Evolutionary conservation across 2,329 filamentous ascomycete genomes (phyloP).

Genomic region (Pseudogymnoascus sp.): DNA sequence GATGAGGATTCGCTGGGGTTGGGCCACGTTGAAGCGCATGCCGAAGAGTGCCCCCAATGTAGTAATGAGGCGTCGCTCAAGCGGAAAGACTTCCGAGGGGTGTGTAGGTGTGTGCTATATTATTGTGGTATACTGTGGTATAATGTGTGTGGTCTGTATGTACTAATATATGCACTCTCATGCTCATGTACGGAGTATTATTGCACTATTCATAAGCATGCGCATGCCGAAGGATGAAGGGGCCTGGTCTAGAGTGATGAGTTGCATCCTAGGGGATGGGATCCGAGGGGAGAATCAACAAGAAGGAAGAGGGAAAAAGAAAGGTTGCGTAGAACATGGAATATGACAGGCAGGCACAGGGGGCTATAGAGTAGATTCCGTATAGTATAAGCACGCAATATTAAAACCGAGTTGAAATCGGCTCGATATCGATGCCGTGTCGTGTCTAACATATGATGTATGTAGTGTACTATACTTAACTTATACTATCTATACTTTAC

Average conservation of each 20-base stretch:
- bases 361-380: background rate
- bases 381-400: background rate
- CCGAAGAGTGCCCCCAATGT: background rate
- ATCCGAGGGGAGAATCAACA: background rate
- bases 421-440: background rate
- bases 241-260: background rate
- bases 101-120: background rate
- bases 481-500: background rate
- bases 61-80: constrained; percentile 6
- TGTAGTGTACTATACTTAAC: background rate
- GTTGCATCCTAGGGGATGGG: background rate
- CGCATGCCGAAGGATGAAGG: background rate
- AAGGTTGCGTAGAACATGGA: background rate
- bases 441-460: background rate
- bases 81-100: background rate
- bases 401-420: background rate
- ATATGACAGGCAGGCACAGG: background rate
- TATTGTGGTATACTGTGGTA: background rate
- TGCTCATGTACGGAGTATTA: background rate
- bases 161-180: background rate
- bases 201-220: background rate
- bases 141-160: background rate
- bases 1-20: background rate
- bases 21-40: constrained; percentile 5
- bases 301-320: background rate